Evolutionary conservation across 2,329 filamentous ascomycete species (phyloP), one percentile per base, ranked within the genome.

Genomic region (Cladosporium cucumerinum): DNA sequence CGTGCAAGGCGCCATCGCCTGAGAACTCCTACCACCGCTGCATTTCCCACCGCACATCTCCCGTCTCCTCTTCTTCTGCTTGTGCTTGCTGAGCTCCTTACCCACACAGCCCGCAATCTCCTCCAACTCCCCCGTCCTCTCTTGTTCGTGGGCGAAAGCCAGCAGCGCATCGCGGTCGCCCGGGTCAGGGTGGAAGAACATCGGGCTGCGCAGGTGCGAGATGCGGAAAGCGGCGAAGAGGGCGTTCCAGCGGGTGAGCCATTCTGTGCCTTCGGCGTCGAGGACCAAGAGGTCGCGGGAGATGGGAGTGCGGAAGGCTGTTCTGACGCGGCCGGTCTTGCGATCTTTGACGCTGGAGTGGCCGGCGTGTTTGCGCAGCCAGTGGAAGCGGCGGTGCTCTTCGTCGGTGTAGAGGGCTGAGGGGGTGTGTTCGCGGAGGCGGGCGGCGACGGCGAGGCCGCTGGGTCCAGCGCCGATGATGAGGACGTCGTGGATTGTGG

Each of bases 121-220:
- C 55, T 85, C 80, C 10, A 93, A 76, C 71, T 94, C 89, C 6
- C 78, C 76, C 65, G 87, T 83, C n/a, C 87, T 78, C 0, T 83
- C 82, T 21, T 84, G 80, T 64, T 85, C 82, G 70, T 90, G 87
- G 0, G 89, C 84, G 76, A 88, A 90, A 0, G 87, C 88, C 25
- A 93, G 78, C 70, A 94, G 78, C 0, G 88, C 88, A 77, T 94
- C 91, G 1, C 90, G 82, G 75, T 94, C 90, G 0, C 85, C 81
- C 0, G 91, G 91, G 72, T 94, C 90, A 16, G 91, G 82, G 72
- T 95, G 91, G 79, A 92, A 94, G 72, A 93, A 90, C 88, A 94
- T 90, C 0, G 90, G 91, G 69, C 89, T 93, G 18, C 91, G 83
- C 46, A 95, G 79, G 70, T 93, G 86, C 1, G 84, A 82, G 55